These are phyloP conservation scores for Stephania yunnanensis DNA, from an alignment of 164 flowering plant genomes.

Conservation along the genomic window DNA sequence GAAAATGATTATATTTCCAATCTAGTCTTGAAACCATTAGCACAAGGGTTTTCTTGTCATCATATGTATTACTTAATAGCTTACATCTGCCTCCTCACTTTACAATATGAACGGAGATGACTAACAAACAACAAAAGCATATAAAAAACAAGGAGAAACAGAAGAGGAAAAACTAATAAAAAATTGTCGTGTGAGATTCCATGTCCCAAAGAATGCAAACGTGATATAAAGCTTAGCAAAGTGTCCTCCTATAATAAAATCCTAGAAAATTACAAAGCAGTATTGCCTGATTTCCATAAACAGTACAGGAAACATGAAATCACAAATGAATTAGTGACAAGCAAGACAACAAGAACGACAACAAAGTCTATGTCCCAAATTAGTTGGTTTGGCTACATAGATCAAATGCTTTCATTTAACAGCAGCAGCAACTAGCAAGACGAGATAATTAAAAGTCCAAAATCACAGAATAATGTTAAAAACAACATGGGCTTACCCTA, in stretches of 20 bases:
- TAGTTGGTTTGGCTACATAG: too few species aligned
- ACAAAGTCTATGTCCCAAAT: too few species aligned
- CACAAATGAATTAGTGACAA: neutral
- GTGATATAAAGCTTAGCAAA: neutral
- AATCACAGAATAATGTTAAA: neutral
- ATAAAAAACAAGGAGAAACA: neutral
- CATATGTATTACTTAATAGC: neutral
- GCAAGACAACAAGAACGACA: too few species aligned
- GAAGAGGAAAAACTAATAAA: neutral
- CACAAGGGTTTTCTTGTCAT: neutral
- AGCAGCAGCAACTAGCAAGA: too few species aligned
- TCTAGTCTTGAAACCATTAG: neutral
- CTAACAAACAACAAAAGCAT: neutral
- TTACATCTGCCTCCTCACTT: neutral
- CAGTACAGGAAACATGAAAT: neutral
- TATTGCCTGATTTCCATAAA: constrained; percentile 1
- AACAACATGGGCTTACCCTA: constrained; percentile 43
- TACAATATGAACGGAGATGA: neutral
- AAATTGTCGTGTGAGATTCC: neutral
- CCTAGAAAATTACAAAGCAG: neutral
- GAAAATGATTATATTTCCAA: neutral
- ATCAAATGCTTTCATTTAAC: too few species aligned
- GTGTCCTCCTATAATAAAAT: neutral
- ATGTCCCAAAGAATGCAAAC: neutral
- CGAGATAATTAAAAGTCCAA: neutral